Percentiles rank a stretch among this genome's conserved stretches.
phyloP scores from a whole-genome alignment of 805 yeast genomes.

The Torulaspora gathmanii region DNA sequence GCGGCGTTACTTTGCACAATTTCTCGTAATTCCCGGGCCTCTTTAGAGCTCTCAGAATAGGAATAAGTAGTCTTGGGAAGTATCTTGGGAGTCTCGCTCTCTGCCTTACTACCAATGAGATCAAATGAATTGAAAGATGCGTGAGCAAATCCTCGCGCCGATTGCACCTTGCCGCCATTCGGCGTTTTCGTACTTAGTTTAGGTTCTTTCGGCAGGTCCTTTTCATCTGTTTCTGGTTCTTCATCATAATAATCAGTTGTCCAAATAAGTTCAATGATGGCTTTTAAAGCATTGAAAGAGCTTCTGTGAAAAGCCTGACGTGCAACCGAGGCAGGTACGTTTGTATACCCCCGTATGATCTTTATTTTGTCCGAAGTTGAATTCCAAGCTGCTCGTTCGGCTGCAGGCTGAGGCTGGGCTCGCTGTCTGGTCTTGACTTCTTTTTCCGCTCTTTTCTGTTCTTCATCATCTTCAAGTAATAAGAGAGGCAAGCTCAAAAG shows the following conservation, averaged over 20 bases:
- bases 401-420: not conserved
- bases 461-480: slow-evolving; percentile 14
- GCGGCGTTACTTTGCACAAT: slow-evolving; percentile 35
- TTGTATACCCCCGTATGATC: slow-evolving; percentile 23
- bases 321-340: slow-evolving; percentile 17
- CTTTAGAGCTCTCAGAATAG: slow-evolving; percentile 14
- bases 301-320: slow-evolving; percentile 31
- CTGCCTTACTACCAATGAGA: not conserved
- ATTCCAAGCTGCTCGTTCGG: slow-evolving; percentile 14
- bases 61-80: not conserved
- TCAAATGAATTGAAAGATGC: slow-evolving; percentile 3
- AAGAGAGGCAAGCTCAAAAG: slow-evolving; percentile 20
- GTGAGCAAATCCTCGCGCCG: slow-evolving; percentile 26
- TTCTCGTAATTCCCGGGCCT: slow-evolving; percentile 36
- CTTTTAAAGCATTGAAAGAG: slow-evolving; percentile 29
- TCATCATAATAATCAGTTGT: slow-evolving; percentile 10
- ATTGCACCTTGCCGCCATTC: slow-evolving; percentile 38
- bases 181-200: slow-evolving; percentile 1
- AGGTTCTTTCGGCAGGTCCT: not conserved
- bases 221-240: not conserved
- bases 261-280: slow-evolving; percentile 38
- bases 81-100: not conserved
- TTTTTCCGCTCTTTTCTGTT: slow-evolving; percentile 15
- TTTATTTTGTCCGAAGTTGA: slow-evolving; percentile 18
- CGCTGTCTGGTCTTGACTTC: slow-evolving; percentile 1